Evolutionary conservation across 306 rosid genomes (phyloP).

Genomic region (Pueraria montana): DNA sequence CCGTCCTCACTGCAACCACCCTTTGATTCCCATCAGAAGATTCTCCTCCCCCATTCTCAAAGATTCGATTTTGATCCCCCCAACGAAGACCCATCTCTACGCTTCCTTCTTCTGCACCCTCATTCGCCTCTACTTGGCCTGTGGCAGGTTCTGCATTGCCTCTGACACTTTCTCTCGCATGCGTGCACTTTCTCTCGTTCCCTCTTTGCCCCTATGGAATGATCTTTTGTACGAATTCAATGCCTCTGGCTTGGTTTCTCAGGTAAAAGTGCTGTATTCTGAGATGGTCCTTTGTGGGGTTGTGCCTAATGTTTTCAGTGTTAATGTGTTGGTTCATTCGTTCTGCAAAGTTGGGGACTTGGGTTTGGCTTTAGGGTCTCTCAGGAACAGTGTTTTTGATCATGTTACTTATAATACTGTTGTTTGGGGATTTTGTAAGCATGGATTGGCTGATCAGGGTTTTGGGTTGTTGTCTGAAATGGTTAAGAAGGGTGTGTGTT

Average conservation of each 20-base stretch:
- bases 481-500: constrained; percentile 62
- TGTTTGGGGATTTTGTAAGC: constrained; percentile 74
- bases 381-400: constrained; percentile 57
- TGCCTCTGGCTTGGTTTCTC: constrained; percentile 67
- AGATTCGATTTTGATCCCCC: constrained; percentile 46
- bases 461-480: constrained; percentile 80
- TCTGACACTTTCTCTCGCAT: constrained; percentile 60
- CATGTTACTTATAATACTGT: constrained; percentile 78
- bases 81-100: constrained; percentile 60
- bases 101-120: constrained; percentile 80
- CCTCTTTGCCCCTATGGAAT: constrained; percentile 71
- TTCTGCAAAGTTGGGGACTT: constrained; percentile 73
- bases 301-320: constrained; percentile 71
- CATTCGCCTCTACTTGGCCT: constrained; percentile 70
- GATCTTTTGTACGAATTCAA: constrained; percentile 68
- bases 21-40: constrained; percentile 37
- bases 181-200: constrained; percentile 68
- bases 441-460: constrained; percentile 69
- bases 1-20: background rate
- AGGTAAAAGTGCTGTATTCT: constrained; percentile 65
- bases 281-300: constrained; percentile 72
- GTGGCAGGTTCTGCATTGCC: constrained; percentile 65
- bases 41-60: constrained; percentile 21
- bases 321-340: constrained; percentile 78
- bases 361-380: constrained; percentile 66